These are phyloP conservation scores for Triticum timopheevii DNA, from an alignment of 176 grass and related monocot species.

Conservation along the genomic window DNA sequence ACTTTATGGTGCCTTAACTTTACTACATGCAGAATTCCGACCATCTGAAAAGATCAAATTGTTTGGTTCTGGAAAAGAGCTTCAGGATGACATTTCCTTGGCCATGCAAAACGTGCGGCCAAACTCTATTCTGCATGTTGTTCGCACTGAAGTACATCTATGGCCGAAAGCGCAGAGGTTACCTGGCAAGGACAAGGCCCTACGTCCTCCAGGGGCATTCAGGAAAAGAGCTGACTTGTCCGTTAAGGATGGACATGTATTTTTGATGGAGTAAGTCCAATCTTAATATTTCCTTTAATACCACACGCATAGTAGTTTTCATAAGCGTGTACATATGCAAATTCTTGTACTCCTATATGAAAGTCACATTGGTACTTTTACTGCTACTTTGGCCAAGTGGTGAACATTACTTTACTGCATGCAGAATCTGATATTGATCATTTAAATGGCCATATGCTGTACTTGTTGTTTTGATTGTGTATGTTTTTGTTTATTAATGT, in stretches of 20 bases:
- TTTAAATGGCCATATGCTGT: neutral
- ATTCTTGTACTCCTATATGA: neutral
- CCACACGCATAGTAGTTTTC: neutral
- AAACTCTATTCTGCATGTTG: slow-evolving; percentile 86
- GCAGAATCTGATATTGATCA: neutral
- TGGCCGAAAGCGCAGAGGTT: slow-evolving; percentile 94
- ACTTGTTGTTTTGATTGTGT: slow-evolving; percentile 20
- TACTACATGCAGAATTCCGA: slow-evolving; percentile 64
- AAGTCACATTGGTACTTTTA: neutral
- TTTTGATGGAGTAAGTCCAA: slow-evolving; percentile 91
- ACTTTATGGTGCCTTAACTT: slow-evolving; percentile 15
- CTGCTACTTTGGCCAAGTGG: slow-evolving; percentile 2
- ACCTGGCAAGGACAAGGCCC: slow-evolving; percentile 79
- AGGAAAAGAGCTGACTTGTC: slow-evolving; percentile 95
- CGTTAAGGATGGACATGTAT: slow-evolving; percentile 86
- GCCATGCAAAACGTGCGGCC: slow-evolving; percentile 62
- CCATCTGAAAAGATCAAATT: slow-evolving; percentile 74
- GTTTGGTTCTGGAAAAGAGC: slow-evolving; percentile 81
- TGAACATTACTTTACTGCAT: slow-evolving; percentile 16
- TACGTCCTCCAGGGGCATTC: slow-evolving; percentile 79
- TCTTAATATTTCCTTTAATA: neutral
- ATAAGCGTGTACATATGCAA: neutral
- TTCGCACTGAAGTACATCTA: slow-evolving; percentile 75
- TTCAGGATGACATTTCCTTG: slow-evolving; percentile 70
- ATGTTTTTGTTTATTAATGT: slow-evolving; percentile 23